Evolutionary conservation across 2,329 filamentous ascomycete genomes (phyloP), one percentile per base, ranked within the genome.

Genomic region (Sporothrix pseudoabietina): DNA sequence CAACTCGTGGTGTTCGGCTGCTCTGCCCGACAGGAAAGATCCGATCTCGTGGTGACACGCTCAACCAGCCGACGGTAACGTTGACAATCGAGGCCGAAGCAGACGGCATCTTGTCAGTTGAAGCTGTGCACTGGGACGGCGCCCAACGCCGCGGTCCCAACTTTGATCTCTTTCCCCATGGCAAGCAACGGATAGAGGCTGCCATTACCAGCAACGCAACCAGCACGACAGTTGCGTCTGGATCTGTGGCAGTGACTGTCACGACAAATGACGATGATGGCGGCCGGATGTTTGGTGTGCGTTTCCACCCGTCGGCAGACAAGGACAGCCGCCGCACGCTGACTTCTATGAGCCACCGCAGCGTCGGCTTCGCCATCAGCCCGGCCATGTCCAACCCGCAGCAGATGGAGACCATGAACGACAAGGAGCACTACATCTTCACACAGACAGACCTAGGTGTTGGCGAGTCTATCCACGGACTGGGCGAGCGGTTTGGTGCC

Each of bases 401-500:
- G 80, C 83, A 87, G 76, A 85, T 85, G 0, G 85, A 82, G 30
- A 87, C 89, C 0, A 84, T 89, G 81, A 79, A 82, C 35, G 80
- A 85, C 77, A 83, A 87, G 75, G 81, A 84, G 72, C 87, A 88
- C 78, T 87, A 87, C 79, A 84, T 88, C 76, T 88, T 88, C 77
- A 85, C 86, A 41, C 86, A 88, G 78, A 88, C 86, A 0, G 85
- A 83, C 5, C 81, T 89, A 1, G 81, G 82, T 2, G 86, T 88
- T 0, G 87, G 87, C 39, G 92, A 94, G 80, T 88, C 89, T 0
- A 86, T 94, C 16, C 91, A 93, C 79, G 92, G 92, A 0, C 85
- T 94, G 4, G 92, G 92, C 1, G 92, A 94, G 81, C 85, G 92
- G 16, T 94, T 94, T 78, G 92, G 92, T 0, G 88, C 90, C 7